Conservation (phyloP, 108 stramenopile genomes). For the Fragilaria radians region DNA sequence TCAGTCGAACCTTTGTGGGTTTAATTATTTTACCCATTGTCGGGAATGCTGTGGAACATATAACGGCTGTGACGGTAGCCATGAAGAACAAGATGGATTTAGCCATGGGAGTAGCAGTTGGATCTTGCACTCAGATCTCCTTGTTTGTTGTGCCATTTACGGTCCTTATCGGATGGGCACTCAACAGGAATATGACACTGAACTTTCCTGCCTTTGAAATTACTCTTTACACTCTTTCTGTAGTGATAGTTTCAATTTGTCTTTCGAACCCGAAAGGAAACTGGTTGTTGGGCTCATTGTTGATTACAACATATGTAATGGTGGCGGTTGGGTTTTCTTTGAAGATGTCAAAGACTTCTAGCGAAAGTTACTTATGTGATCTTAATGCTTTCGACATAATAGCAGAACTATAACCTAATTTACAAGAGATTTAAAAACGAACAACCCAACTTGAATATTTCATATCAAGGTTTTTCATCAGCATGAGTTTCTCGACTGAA, state of each 20-base stretch:
- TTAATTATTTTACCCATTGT: conserved; percentile 89
- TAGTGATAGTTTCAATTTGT: conserved; percentile 53
- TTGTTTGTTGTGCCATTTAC: conserved; percentile 86
- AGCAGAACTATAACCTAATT: no score
- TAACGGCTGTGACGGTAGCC: conserved; percentile 89
- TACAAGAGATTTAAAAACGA: no score
- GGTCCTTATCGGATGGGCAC: conserved; percentile 77
- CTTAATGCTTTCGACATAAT: no score
- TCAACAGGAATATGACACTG: conserved; percentile 82
- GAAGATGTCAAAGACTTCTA: conserved; percentile 43
- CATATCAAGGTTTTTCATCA: no score
- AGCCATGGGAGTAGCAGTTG: conserved; percentile 85
- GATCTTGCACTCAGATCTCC: conserved; percentile 83
- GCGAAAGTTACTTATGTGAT: no score
- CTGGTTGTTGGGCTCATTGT: conserved; percentile 84
- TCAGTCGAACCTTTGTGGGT: conserved; percentile 85
- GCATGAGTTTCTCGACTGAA: no score
- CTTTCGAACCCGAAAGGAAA: conserved; percentile 66
- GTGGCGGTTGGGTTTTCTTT: conserved; percentile 84
- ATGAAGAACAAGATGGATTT: conserved; percentile 94
- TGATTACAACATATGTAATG: conserved; percentile 82
- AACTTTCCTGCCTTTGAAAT: conserved; percentile 86
- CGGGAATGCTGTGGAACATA: conserved; percentile 92
- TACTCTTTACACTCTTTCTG: conserved; percentile 53
- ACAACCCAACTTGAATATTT: no score